Percentiles rank a stretch among this genome's conserved stretches.
Evolutionary conservation across 2,329 filamentous ascomycete species (phyloP).

Genomic region (Lizonia empirigonia): DNA sequence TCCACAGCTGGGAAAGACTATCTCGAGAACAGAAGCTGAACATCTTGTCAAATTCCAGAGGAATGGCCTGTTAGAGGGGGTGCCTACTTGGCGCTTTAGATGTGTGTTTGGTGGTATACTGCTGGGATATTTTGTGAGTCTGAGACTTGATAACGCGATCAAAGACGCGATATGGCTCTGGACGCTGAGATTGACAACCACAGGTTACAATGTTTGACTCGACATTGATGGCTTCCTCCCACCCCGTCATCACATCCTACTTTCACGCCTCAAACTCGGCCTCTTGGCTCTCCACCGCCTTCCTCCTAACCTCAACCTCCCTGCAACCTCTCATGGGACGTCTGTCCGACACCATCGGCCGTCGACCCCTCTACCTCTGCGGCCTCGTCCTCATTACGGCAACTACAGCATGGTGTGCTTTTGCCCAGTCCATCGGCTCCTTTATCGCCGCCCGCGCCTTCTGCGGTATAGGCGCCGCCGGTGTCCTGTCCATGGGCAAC

Average conservation of each 20-base stretch:
- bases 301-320: constrained; percentile 75
- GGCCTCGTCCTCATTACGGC: constrained; percentile 66
- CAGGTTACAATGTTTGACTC: constrained; percentile 67
- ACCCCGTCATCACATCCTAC: constrained; percentile 81
- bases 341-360: constrained; percentile 73
- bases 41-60: constrained; percentile 34
- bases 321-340: constrained; percentile 77
- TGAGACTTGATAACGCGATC: too few relatives aligned
- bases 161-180: too few relatives aligned
- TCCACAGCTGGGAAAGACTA: constrained; percentile 30
- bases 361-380: constrained; percentile 69
- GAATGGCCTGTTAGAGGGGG: constrained; percentile 41
- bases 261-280: constrained; percentile 78
- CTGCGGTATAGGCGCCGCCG: constrained; percentile 75
- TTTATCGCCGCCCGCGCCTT: constrained; percentile 73
- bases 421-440: constrained; percentile 69
- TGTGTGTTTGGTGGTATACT: constrained; percentile 47
- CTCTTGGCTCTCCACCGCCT: constrained; percentile 82
- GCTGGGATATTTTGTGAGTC: constrained; percentile 47
- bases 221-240: constrained; percentile 80
- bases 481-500: constrained; percentile 69
- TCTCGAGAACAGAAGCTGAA: constrained; percentile 26
- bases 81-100: constrained; percentile 43
- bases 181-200: too few relatives aligned
- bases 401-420: constrained; percentile 71